Evolutionary conservation across 2,329 filamentous ascomycete species (phyloP), one percentile per base, ranked within the genome.

Genomic region (Xylogone sp.): DNA sequence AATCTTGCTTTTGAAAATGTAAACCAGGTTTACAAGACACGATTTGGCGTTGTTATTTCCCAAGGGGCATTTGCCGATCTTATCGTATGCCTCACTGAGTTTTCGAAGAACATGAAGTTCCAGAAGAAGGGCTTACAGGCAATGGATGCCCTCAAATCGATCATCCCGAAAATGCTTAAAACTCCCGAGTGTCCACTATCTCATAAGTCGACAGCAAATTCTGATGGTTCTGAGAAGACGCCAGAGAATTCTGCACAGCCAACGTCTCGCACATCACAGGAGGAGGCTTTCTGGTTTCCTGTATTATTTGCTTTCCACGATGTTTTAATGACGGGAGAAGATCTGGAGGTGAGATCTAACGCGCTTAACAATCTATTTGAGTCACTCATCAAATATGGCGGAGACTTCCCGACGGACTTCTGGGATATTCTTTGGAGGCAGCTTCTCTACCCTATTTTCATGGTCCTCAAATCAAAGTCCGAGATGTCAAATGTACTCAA

Each of bases 381-480:
- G 53, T 91, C 91, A 0, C 77, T 99, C 6, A 86, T 96, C 53
- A 84, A 83, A 56, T 94, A 97, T 61, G 94, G 95, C 31, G 88
- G 90, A 18, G 88, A 90, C 59, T 99, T 97, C 63, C 91, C 93
- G 3, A 77, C 86, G 1, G 90, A 96, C 49, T 99, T 99, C 68
- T 99, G 94, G 94, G 94, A 99, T 68, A 96, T 94, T 18, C 79
- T 99, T 0, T 99, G 94, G 92, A 84, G 93, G 46, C 94, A 99
- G 68, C 82, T 99, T 53, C 80, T 99, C 1, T 97, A 96, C 61
- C 95, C 94, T 1, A 99, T 99, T 60, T 99, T 99, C 73, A 92
- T 97, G 80, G 95, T 99, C 2, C 73, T 99, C 43, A 91, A 96
- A 59, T 97, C 94, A 18, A 90, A 94, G 57, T 95, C 93, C 0